Percentiles rank a stretch among this genome's conserved stretches.
phyloP scores from a whole-genome alignment of 2,329 filamentous ascomycete genomes.

The Zasmidium cellare region DNA sequence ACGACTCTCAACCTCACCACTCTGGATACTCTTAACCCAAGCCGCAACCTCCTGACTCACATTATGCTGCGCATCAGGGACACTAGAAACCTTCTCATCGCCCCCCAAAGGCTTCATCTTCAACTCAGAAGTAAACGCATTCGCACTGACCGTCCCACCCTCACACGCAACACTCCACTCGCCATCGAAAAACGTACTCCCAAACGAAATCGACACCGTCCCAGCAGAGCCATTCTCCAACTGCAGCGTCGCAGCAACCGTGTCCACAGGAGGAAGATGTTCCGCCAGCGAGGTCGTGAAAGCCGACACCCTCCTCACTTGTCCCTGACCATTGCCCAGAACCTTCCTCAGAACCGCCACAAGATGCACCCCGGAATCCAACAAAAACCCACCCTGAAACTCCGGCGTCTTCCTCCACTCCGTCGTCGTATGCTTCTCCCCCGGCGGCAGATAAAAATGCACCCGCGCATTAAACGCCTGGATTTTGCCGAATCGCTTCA shows the following conservation, averaged over 20 bases:
- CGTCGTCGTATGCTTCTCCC: conserved; percentile 58
- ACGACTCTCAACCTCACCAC: conserved; percentile 50
- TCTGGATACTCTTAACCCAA: conserved; percentile 57
- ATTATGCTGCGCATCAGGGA: conserved; percentile 49
- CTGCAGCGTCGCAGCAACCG: conserved; percentile 60
- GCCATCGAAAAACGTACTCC: conserved; percentile 55
- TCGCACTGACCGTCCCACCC: conserved; percentile 52
- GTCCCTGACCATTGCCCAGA: conserved; percentile 52
- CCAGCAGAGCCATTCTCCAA: conserved; percentile 58
- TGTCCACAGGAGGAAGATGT: conserved; percentile 66
- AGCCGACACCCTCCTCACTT: conserved; percentile 51
- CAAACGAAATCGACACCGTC: conserved; percentile 58
- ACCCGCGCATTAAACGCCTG: conserved; percentile 55
- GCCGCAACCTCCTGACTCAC: conserved; percentile 62
- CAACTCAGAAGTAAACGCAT: conserved; percentile 37
- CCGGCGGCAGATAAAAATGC: conserved; percentile 47
- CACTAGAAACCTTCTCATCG: conserved; percentile 41
- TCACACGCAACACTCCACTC: conserved; percentile 62
- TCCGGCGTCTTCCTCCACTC: conserved; percentile 67
- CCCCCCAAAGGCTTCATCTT: conserved; percentile 26
- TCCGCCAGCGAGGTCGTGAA: conserved; percentile 56
- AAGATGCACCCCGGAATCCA: conserved; percentile 75
- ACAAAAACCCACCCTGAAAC: conserved; percentile 73
- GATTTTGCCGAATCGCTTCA: conserved; percentile 55
- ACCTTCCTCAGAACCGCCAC: conserved; percentile 63